Base-by-base conservation (phyloP, 2,329 filamentous ascomycete species). In the Pseudogymnoascus sp. region DNA sequence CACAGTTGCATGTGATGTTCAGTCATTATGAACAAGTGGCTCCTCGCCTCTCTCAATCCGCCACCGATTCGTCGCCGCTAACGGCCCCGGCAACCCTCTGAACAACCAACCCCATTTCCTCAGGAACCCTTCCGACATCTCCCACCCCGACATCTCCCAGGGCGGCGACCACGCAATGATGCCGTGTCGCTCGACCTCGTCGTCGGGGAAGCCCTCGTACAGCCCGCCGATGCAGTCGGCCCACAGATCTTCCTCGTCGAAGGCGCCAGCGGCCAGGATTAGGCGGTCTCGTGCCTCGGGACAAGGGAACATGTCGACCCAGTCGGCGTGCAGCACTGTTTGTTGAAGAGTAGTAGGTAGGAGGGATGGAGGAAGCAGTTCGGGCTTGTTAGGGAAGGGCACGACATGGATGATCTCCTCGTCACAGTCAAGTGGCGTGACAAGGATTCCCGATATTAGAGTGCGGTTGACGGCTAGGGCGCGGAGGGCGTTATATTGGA, bases 201-300 rank as follows among this genome's bases (percentile, higher is more conserved):
- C 72, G 60, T 77, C 75, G 1, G 76, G 76, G 64, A 77, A 78
- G 6, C 77, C 77, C 65, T 80, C 76, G 66, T 71, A 80, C 19
- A 80, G 66, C 0, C 76, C 77, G 2, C 77, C 77, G 62, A 77
- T 72, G 38, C 71, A 72, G 69, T 80, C 78, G 10, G 72, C 69
- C 75, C 77, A 79, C 11, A 80, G 70, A 11, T 76, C 77, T 62
- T 78, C 76, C 35, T 78, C 76, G 63, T 80, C 76, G 37, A 77
- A 79, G 21, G 68, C 72, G 60, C 71, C 72, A 15, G 69, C 64
- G 37, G 71, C 72, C 4, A 44, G 72, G 65, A 79, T 78, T 60
- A 79, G 67, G 64, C 71, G 70, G 68, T 80, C 77, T 42, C 78
- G 70, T 67, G 66, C 71, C 61, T 68, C 68, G n/a, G 77, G 74